Percentiles rank a stretch among this genome's conserved stretches.
phyloP scores from a whole-genome alignment of 495 filamentous ascomycete species.

The Aspergillus affinis region DNA sequence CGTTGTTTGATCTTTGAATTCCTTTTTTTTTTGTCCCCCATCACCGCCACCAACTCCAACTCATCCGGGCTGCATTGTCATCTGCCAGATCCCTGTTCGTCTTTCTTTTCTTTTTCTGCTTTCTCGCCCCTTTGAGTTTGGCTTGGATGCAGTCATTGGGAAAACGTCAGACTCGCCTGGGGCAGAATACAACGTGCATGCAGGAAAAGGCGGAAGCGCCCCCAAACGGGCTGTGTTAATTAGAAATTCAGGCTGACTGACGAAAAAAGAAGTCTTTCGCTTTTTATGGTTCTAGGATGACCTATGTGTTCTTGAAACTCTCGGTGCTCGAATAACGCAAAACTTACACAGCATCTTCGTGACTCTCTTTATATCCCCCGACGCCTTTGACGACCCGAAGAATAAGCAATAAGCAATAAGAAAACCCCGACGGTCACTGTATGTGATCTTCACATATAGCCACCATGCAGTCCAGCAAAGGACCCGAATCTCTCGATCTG shows the following conservation, averaged over 20 bases:
- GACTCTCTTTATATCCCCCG: background rate
- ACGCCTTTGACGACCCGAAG: constrained; percentile 4
- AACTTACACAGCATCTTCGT: background rate
- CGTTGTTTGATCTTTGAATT: background rate
- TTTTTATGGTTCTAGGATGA: constrained; percentile 11
- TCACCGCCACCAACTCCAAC: background rate
- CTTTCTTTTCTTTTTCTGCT: constrained; percentile 3
- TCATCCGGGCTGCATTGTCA: background rate
- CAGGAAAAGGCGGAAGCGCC: constrained; percentile 5
- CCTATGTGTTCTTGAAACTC: background rate
- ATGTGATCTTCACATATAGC: constrained; percentile 10
- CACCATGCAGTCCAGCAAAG: constrained; percentile 37
- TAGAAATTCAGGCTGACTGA: constrained; percentile 5
- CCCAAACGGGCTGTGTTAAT: constrained; percentile 14
- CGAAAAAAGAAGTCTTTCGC: constrained; percentile 1
- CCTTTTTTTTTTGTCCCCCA: background rate
- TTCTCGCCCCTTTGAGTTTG: constrained; percentile 14
- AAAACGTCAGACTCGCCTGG: constrained; percentile 2
- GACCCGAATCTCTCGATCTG: constrained; percentile 35
- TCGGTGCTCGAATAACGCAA: too few relatives aligned
- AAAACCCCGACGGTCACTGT: background rate
- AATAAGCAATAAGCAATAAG: constrained; percentile 1
- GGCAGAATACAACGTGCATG: background rate
- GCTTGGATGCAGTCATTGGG: background rate
- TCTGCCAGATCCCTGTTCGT: background rate